Evolutionary conservation across 1,139 yeast species (phyloP).

Genomic region (Pichia sp.): DNA sequence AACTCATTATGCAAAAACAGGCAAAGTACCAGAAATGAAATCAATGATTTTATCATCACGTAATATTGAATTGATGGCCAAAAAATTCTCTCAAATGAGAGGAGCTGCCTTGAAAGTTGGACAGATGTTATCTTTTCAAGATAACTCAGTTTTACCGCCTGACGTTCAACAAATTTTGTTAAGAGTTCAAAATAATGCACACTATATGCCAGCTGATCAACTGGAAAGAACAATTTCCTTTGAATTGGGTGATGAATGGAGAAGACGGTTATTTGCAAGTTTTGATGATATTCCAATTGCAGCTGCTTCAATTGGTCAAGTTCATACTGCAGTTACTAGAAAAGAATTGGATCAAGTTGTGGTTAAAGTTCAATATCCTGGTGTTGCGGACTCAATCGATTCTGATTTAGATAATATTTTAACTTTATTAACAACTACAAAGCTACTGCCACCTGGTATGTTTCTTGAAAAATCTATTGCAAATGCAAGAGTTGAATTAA

Average conservation of each 20-base stretch:
- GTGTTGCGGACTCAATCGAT: slow-evolving; percentile 91
- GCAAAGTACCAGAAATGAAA: slow-evolving; percentile 45
- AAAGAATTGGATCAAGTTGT: slow-evolving; percentile 56
- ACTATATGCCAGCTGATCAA: slow-evolving; percentile 94
- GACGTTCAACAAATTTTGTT: slow-evolving; percentile 77
- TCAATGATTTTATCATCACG: slow-evolving; percentile 69
- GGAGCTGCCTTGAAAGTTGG: slow-evolving; percentile 98
- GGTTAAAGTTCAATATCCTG: slow-evolving; percentile 97
- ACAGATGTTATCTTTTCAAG: slow-evolving; percentile 93
- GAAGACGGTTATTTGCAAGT: slow-evolving; percentile 52
- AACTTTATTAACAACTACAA: slow-evolving; percentile 76
- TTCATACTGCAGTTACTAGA: slow-evolving; percentile 71
- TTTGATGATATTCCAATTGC: slow-evolving; percentile 92
- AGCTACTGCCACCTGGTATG: slow-evolving; percentile 83
- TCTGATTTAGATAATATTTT: slow-evolving; percentile 84
- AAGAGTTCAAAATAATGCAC: slow-evolving; percentile 88
- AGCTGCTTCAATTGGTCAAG: slow-evolving; percentile 97
- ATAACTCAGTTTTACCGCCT: slow-evolving; percentile 70
- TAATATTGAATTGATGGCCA: slow-evolving; percentile 82
- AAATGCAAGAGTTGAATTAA: slow-evolving; percentile 85
- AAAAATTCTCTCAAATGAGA: slow-evolving; percentile 85
- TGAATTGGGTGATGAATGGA: slow-evolving; percentile 80
- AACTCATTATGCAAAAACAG: slow-evolving; percentile 52
- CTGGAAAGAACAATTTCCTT: slow-evolving; percentile 65
- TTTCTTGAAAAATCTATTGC: slow-evolving; percentile 89